phyloP scores from a whole-genome alignment of 257 asterid species.

The Fraxinus anomala region DNA sequence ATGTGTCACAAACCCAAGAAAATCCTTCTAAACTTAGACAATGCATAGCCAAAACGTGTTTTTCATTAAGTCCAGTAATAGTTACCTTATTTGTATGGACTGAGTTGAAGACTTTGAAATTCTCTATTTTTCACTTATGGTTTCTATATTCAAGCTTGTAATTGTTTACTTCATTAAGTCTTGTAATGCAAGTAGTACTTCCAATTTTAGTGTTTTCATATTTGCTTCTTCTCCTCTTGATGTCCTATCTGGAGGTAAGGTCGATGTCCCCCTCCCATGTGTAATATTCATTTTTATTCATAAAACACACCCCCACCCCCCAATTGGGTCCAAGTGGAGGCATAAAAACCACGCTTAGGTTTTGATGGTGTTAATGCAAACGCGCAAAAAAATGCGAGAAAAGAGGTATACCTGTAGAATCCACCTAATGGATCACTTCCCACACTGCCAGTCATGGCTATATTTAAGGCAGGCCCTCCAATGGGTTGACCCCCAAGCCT shows the following conservation, averaged over 20 bases:
- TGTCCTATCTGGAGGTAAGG: not conserved
- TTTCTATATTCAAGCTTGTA: not conserved
- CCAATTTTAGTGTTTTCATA: not conserved
- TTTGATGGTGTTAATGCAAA: not conserved
- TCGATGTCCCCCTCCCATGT: not conserved
- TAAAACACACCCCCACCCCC: not conserved
- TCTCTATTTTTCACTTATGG: not conserved
- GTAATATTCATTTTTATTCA: not conserved
- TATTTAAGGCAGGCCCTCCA: constrained; percentile 71
- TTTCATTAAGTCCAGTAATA: not conserved
- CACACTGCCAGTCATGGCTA: constrained; percentile 93
- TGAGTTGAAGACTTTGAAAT: not conserved
- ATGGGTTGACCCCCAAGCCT: constrained; percentile 81
- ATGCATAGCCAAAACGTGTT: not conserved
- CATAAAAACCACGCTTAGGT: not conserved
- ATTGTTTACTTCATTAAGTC: not conserved
- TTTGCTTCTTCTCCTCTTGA: not conserved
- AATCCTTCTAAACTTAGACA: not conserved
- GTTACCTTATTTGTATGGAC: not conserved
- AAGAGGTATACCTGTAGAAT: constrained; percentile 66
- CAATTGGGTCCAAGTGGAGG: not conserved
- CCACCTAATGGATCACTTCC: constrained; percentile 97
- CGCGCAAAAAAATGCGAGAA: constrained; percentile 1
- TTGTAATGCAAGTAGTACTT: not conserved
- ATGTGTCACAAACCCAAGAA: constrained; percentile 4